A percentile compares a stretch with the other conserved stretches of the same genome.
phyloP scores from a whole-genome alignment of 2,329 filamentous ascomycete genomes.

The Neofusicoccum umdonicola region DNA sequence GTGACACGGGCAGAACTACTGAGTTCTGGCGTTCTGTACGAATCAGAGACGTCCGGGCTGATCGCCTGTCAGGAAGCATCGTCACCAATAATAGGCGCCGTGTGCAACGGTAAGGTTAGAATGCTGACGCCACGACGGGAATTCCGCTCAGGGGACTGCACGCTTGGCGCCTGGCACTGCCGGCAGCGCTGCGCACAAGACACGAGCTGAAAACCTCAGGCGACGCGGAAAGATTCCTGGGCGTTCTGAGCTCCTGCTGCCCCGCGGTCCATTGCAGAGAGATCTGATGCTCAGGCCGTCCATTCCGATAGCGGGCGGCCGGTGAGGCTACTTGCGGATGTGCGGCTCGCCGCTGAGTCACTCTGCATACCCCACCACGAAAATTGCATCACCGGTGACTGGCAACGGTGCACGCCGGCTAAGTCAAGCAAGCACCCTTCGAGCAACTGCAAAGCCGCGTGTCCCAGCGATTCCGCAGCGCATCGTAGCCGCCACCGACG shows the following conservation, averaged over 20 bases:
- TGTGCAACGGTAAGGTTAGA: conserved; percentile 8
- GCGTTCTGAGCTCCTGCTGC: background rate
- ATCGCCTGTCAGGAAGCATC: background rate
- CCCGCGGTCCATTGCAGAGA: background rate
- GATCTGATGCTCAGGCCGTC: background rate
- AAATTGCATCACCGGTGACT: background rate
- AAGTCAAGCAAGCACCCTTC: background rate
- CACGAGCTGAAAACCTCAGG: conserved; percentile 1
- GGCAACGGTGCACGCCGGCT: background rate
- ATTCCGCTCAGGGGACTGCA: conserved; percentile 8
- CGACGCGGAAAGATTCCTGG: background rate
- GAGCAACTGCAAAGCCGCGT: background rate
- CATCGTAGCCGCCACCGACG: background rate
- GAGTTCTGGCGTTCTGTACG: background rate
- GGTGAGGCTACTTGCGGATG: background rate
- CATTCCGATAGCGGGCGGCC: background rate
- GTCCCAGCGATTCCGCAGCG: background rate
- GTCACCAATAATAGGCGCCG: background rate
- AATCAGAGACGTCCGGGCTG: background rate
- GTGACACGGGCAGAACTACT: background rate
- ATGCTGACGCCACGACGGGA: conserved; percentile 15
- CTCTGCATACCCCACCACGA: conserved; percentile 7
- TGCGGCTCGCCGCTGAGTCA: conserved; percentile 10
- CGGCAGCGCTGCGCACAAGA: background rate
- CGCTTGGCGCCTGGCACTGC: conserved; percentile 3